Percentiles rank a stretch among this genome's conserved stretches.
Conservation (phyloP, 2,329 filamentous ascomycete species). For the Fusarium xylarioides region DNA sequence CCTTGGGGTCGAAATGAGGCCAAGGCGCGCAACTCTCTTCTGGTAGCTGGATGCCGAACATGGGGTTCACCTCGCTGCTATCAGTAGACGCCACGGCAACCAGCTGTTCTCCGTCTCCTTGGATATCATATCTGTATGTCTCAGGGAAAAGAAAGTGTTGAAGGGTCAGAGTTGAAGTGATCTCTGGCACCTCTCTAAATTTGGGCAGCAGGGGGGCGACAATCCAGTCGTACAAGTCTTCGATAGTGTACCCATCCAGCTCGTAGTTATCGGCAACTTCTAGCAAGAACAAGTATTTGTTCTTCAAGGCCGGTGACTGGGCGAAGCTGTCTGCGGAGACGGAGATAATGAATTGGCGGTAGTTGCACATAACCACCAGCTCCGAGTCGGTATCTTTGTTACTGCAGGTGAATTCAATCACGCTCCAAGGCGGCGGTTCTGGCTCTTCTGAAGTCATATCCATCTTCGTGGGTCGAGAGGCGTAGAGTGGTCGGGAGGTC, state of each 20-base stretch:
- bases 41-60: no score
- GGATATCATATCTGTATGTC: no score
- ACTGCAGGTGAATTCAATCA: neutral
- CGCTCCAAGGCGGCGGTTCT: neutral
- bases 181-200: neutral
- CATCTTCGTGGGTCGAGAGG: neutral
- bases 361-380: neutral
- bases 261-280: neutral
- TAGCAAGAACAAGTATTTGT: neutral
- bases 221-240: neutral
- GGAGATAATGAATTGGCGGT: neutral
- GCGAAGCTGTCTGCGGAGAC: neutral
- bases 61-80: no score
- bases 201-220: neutral
- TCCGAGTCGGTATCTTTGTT: rapidly evolving
- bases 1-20: no score
- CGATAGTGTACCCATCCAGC: neutral
- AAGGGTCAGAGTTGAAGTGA: neutral
- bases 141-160: no score
- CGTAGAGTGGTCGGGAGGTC: rapidly evolving
- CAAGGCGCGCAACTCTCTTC: no score
- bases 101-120: no score
- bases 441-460: rapidly evolving
- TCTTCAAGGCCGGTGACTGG: neutral
- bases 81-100: no score